Conservation (phyloP, 1,284 basidiomycete species). For the Abortiporus biennis region DNA sequence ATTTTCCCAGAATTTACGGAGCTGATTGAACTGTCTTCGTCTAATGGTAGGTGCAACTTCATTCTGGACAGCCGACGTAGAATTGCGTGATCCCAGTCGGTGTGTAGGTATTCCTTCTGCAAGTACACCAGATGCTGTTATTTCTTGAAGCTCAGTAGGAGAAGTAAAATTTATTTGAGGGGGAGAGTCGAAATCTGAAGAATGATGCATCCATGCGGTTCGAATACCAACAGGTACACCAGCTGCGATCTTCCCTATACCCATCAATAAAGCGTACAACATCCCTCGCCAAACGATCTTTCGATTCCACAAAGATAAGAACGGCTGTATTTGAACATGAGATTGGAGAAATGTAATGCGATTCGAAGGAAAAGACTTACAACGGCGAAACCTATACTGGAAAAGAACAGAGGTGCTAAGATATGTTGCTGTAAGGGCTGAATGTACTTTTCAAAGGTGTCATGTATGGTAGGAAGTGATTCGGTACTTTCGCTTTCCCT, state of each 20-base stretch:
- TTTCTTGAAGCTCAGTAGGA: no score
- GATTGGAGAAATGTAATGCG: background rate
- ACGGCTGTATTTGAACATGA: conserved; percentile 26
- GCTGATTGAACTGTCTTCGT: no score
- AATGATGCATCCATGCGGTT: no score
- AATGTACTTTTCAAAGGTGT: conserved; percentile 26
- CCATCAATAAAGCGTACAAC: conserved; percentile 42
- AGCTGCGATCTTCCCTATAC: conserved; percentile 33
- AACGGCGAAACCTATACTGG: conserved; percentile 47
- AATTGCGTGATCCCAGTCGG: no score
- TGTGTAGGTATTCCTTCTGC: no score
- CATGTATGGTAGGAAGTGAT: conserved; percentile 3
- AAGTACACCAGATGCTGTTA: no score
- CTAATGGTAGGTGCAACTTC: no score
- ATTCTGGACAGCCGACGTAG: no score
- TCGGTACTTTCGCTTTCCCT: background rate
- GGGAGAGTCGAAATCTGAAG: no score
- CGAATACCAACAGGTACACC: conserved; percentile 19
- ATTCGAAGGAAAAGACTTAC: conserved; percentile 12
- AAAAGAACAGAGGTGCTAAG: conserved; percentile 48
- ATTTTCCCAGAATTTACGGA: no score
- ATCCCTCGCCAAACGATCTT: conserved; percentile 44
- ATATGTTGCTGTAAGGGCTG: conserved; percentile 29
- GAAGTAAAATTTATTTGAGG: no score
- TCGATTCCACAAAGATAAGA: conserved; percentile 39